These are phyloP conservation scores for Scutellospora calospora DNA, from an alignment of 371 early-diverging fungal genomes.

Conservation along the genomic window DNA sequence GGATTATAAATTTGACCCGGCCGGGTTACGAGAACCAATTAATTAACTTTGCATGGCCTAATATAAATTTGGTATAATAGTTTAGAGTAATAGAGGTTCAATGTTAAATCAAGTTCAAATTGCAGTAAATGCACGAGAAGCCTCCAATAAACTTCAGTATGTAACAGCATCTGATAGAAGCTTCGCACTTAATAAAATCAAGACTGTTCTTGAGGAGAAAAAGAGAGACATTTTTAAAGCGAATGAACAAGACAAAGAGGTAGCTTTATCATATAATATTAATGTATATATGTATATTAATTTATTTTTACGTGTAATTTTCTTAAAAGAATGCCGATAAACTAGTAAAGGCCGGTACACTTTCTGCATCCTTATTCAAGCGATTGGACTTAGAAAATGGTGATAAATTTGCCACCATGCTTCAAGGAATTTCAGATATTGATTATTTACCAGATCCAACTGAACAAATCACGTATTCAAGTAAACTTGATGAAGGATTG, in stretches of 20 bases:
- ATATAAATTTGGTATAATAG: no score
- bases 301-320: not conserved
- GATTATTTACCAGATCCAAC: constrained; percentile 86
- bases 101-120: constrained; percentile 46
- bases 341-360: constrained; percentile 76
- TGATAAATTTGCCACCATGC: constrained; percentile 85
- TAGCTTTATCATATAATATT: constrained; percentile 47
- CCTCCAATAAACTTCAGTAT: constrained; percentile 83
- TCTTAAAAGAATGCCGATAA: constrained; percentile 63
- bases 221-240: constrained; percentile 79
- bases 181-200: constrained; percentile 78
- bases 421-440: constrained; percentile 92
- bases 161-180: constrained; percentile 81
- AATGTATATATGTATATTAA: not conserved
- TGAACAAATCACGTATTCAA: constrained; percentile 82
- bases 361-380: constrained; percentile 83
- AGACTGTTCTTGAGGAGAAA: constrained; percentile 72
- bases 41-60: no score
- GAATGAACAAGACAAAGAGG: constrained; percentile 84
- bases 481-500: constrained; percentile 81
- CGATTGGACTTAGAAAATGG: constrained; percentile 90
- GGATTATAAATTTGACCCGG: no score
- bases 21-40: no score
- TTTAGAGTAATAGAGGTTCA: no score
- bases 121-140: constrained; percentile 79